A percentile compares a stretch with the other conserved stretches of the same genome.
These are phyloP conservation scores for Globisporangium carolinianum DNA, from an alignment of 352 stramenopile genomes.

Conservation along the genomic window DNA sequence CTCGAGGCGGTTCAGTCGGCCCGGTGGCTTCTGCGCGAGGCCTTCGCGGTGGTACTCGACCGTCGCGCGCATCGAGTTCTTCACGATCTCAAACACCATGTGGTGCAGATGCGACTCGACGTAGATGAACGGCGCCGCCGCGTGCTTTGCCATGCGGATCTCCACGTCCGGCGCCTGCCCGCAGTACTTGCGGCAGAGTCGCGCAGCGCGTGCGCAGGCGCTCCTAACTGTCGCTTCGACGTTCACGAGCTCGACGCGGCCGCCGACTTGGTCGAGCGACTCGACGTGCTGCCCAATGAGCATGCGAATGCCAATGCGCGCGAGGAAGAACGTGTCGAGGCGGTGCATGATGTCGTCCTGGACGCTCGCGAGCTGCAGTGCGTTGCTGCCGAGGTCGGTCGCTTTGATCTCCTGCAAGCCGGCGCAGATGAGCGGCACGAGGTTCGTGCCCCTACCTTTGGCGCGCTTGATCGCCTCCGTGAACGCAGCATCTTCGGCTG, in stretches of 20 bases:
- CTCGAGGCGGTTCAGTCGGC: slow-evolving; percentile 43
- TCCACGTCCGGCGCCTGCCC: slow-evolving; percentile 48
- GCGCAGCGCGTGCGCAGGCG: slow-evolving; percentile 42
- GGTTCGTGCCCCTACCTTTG: slow-evolving; percentile 53
- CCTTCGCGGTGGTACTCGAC: slow-evolving; percentile 89
- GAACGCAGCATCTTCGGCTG: slow-evolving; percentile 57
- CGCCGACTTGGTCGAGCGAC: slow-evolving; percentile 46
- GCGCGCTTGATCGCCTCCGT: slow-evolving; percentile 47
- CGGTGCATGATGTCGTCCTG: slow-evolving; percentile 71
- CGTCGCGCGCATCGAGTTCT: slow-evolving; percentile 98
- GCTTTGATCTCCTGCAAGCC: slow-evolving; percentile 58
- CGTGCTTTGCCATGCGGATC: slow-evolving; percentile 42
- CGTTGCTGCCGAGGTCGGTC: slow-evolving; percentile 55
- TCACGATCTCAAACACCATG: slow-evolving; percentile 97
- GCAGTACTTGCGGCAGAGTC: slow-evolving; percentile 51
- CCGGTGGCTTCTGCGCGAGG: slow-evolving; percentile 23
- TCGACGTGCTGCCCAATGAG: slow-evolving; percentile 93
- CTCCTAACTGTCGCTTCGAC: slow-evolving; percentile 58
- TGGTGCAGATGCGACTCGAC: slow-evolving; percentile 77
- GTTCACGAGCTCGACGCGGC: slow-evolving; percentile 65
- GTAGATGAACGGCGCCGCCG: slow-evolving; percentile 68
- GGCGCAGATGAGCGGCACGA: slow-evolving; percentile 76
- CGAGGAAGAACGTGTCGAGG: slow-evolving; percentile 98
- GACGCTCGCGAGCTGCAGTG: slow-evolving; percentile 47
- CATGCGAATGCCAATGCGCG: slow-evolving; percentile 98